Conservation (phyloP, 2,329 filamentous ascomycete genomes). For the Dothideomycetes sp. region DNA sequence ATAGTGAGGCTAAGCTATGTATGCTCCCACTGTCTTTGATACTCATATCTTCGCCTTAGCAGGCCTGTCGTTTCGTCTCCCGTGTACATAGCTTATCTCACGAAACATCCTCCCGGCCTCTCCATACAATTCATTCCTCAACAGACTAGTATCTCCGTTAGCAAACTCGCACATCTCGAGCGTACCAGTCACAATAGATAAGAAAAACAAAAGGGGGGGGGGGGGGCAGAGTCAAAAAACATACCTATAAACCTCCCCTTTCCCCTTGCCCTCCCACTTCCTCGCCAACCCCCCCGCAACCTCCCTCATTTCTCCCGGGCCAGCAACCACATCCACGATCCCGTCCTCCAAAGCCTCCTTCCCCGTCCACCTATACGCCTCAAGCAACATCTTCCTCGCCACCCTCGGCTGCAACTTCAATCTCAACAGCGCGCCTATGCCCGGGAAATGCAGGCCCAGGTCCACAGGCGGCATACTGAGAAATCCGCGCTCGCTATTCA, state of each 20-base stretch:
- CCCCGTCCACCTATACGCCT: constrained; percentile 45
- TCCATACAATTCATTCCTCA: constrained; percentile 43
- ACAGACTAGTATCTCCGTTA: too few species aligned
- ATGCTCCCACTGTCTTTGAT: too few species aligned
- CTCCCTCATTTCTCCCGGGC: constrained; percentile 38
- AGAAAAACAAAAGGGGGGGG: too few species aligned
- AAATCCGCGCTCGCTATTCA: constrained; percentile 36
- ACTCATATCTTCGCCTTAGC: too few species aligned
- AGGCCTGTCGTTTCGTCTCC: too few species aligned
- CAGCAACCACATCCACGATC: constrained; percentile 41
- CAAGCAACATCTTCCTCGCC: constrained; percentile 45
- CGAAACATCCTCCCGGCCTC: too few species aligned
- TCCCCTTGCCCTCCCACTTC: constrained; percentile 29
- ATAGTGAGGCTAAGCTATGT: too few species aligned
- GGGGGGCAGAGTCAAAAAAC: too few species aligned
- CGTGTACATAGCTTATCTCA: too few species aligned
- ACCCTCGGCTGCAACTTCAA: constrained; percentile 40
- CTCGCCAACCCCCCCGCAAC: constrained; percentile 33
- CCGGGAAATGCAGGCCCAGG: constrained; percentile 44
- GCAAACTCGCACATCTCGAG: too few species aligned
- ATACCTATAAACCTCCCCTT: constrained; percentile 41
- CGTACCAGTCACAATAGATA: too few species aligned
- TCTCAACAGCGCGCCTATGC: constrained; percentile 41
- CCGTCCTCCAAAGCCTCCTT: constrained; percentile 40
- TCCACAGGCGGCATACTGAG: constrained; percentile 35